A percentile compares a stretch with the other conserved stretches of the same genome.
These are phyloP conservation scores for Agaricus subrufescens DNA, from an alignment of 768 basidiomycete genomes.

Conservation along the genomic window DNA sequence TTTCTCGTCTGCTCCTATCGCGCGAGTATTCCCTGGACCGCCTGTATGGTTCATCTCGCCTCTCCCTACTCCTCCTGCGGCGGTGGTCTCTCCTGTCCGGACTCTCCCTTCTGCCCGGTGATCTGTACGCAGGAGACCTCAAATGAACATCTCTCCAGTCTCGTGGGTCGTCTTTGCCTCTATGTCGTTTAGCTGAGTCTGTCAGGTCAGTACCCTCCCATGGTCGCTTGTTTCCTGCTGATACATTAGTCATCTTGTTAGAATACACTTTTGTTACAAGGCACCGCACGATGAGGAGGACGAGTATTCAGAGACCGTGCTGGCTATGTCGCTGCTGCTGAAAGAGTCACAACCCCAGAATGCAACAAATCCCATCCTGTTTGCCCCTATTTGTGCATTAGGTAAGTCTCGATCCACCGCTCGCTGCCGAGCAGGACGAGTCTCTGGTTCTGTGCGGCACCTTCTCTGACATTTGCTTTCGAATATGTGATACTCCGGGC, in stretches of 20 bases:
- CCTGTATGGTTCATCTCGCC: conserved; percentile 16
- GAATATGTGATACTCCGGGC: too few species aligned
- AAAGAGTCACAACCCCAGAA: neutral
- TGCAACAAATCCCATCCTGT: neutral
- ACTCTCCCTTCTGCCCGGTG: conserved; percentile 28
- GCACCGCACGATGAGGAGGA: conserved; percentile 11
- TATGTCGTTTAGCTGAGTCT: conserved; percentile 49
- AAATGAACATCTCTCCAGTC: conserved; percentile 72
- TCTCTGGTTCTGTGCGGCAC: too few species aligned
- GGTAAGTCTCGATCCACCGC: too few species aligned
- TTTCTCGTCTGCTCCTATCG: conserved; percentile 17
- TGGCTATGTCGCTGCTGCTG: neutral
- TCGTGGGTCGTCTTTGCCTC: conserved; percentile 49
- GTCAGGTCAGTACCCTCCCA: conserved; percentile 51
- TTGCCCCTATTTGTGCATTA: neutral
- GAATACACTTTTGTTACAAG: conserved; percentile 13
- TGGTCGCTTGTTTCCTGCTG: conserved; percentile 80
- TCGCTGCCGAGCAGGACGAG: too few species aligned
- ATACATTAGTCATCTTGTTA: conserved; percentile 71
- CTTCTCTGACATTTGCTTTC: too few species aligned
- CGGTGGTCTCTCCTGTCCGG: conserved; percentile 28
- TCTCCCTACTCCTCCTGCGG: conserved; percentile 28
- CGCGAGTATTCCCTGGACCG: conserved; percentile 14
- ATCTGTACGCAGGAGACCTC: conserved; percentile 30
- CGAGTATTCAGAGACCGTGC: conserved; percentile 3